Conservation (phyloP, 768 basidiomycete species). For the Butyriboletus loyo region DNA sequence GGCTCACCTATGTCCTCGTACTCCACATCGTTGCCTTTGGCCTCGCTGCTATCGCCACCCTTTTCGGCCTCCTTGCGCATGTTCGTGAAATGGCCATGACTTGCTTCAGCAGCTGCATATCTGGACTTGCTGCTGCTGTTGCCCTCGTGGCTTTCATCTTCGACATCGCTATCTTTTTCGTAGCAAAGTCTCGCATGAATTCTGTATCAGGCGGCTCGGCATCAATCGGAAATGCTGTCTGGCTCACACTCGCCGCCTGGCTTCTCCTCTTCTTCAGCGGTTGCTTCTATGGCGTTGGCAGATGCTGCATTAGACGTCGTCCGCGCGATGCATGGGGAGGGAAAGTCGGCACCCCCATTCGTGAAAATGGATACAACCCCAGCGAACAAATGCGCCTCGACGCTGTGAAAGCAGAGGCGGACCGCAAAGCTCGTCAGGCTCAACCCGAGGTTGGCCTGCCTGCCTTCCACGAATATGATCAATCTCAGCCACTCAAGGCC, state of each 20-base stretch:
- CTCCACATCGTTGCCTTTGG: conserved; percentile 87
- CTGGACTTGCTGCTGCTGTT: conserved; percentile 75
- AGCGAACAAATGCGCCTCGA: conserved; percentile 71
- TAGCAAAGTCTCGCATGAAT: conserved; percentile 84
- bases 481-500: conserved; percentile 59
- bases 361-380: conserved; percentile 36
- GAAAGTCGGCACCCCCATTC: conserved; percentile 30
- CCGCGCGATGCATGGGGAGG: conserved; percentile 39
- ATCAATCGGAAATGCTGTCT: conserved; percentile 81
- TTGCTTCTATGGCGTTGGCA: conserved; percentile 81
- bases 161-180: conserved; percentile 87
- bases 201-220: conserved; percentile 69
- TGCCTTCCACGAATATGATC: conserved; percentile 66
- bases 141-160: conserved; percentile 88
- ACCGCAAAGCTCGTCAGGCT: conserved; percentile 69
- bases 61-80: conserved; percentile 88
- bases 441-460: conserved; percentile 67
- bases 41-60: conserved; percentile 62
- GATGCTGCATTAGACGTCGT: conserved; percentile 75
- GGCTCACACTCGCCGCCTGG: conserved; percentile 88
- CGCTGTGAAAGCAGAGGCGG: conserved; percentile 83
- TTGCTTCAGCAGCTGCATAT: conserved; percentile 77
- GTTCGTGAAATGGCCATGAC: conserved; percentile 83
- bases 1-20: conserved; percentile 92
- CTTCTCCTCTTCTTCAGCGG: conserved; percentile 86